Evolutionary conservation across 371 early-diverging fungal species (phyloP), one percentile per base, ranked within the genome.

Genomic region (Rhizopus stolonifer): DNA sequence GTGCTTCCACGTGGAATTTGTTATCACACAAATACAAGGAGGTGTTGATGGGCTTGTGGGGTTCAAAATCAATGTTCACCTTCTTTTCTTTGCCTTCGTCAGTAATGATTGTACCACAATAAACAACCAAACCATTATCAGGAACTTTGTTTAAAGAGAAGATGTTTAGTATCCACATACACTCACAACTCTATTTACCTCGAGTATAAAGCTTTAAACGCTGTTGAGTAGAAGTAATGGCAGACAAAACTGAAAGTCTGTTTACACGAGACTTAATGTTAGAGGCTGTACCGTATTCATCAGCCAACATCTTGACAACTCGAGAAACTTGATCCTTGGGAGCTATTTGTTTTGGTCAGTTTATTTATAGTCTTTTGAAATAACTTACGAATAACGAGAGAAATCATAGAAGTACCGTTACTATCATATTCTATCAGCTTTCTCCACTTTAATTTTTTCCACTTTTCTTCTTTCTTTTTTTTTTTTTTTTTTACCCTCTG

Each of bases 251-350:
- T 32, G 99, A 99, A 31, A 95, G 84, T 47, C 99, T 84, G 80
- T 99, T 99, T 46, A 99, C 99, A 57, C 99, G 92, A 52, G 94
- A 94, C 78, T 99, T 99, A 75, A 99, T 99, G 84, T 99, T 99
- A 66, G 99, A 96, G 15, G 99, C 99, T 22, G 99, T 99, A 54
- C 99, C 99, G 70, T 96, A 96, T 86, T 99, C 99, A 71, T 96
- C 99, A 19, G 98, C 93, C 75, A 99, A 85, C 97, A 99, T 97
- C 70, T 91, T 93, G 25, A 85, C 79, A 9, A 90, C 87, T 61
- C 88, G 89, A 7, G 96, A 83, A 52, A 99, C 88, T 72, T 99
- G 99, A 77, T 94, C 93, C 76, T 90, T 82, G 65, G 99, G 96
- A 63, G 90, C 81, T 80, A 57, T 47, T 49, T 36, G 11, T 3